Evolutionary conservation across 345 rosid species (phyloP).

Genomic region (Isatis tinctoria): DNA sequence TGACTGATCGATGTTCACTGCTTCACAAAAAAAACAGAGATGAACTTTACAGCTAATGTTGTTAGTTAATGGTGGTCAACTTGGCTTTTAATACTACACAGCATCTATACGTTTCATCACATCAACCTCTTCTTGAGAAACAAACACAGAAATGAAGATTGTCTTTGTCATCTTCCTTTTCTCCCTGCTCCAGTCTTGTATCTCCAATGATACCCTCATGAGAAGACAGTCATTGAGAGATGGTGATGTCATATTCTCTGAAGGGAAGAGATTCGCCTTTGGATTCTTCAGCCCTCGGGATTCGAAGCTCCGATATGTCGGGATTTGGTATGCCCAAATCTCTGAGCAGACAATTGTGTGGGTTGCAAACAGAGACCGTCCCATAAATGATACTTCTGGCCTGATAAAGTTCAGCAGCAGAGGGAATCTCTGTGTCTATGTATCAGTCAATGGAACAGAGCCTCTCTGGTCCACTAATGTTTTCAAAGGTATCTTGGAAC

Average conservation of each 20-base stretch:
- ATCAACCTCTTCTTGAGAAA: not conserved
- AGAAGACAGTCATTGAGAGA: slow-evolving; percentile 34
- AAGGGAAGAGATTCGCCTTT: slow-evolving; percentile 34
- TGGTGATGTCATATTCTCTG: slow-evolving; percentile 40
- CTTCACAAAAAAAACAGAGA: not conserved
- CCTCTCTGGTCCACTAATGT: slow-evolving; percentile 19
- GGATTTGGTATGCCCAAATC: slow-evolving; percentile 63
- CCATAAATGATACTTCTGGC: slow-evolving; percentile 4
- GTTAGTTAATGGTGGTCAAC: slow-evolving; percentile 11
- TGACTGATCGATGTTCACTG: not conserved
- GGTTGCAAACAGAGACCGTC: slow-evolving; percentile 62
- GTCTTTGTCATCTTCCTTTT: slow-evolving; percentile 11
- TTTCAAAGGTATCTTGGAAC: not conserved
- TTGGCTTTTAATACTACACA: slow-evolving; percentile 2
- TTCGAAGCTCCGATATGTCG: slow-evolving; percentile 53
- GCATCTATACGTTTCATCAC: not conserved
- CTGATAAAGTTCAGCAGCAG: slow-evolving; percentile 19
- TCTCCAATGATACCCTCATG: slow-evolving; percentile 30
- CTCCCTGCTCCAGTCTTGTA: slow-evolving; percentile 6
- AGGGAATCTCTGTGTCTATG: slow-evolving; percentile 22
- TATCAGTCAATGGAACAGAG: slow-evolving; percentile 10
- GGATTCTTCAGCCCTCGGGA: slow-evolving; percentile 56
- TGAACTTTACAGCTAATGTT: slow-evolving; percentile 10
- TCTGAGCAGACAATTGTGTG: slow-evolving; percentile 49
- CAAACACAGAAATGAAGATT: not conserved